Conservation (phyloP, 176 grass and related monocot genomes). For the Avena sativa region DNA sequence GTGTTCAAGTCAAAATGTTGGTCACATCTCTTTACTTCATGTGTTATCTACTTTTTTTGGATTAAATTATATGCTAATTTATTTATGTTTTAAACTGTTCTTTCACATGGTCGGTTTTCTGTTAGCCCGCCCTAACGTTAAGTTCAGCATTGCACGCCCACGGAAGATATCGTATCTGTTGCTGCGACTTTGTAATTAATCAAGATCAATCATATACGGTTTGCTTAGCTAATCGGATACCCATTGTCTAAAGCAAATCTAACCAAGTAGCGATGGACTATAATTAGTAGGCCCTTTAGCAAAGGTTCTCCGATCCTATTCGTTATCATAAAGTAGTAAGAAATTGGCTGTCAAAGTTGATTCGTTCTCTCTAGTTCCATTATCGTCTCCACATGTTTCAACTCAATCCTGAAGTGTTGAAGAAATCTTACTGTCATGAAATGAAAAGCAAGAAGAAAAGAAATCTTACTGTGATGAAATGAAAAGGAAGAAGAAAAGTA, state of each 20-base stretch:
- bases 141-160: not conserved
- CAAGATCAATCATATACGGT: not conserved
- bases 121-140: no score
- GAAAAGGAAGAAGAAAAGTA: not conserved
- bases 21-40: no score
- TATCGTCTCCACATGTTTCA: not conserved
- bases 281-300: not conserved
- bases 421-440: not conserved
- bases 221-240: not conserved
- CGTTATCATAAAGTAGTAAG: not conserved
- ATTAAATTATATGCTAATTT: no score
- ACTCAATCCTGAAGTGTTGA: not conserved
- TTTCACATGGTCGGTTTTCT: no score
- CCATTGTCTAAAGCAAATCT: not conserved
- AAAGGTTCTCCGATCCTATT: not conserved
- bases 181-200: no score
- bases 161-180: slow-evolving; percentile 1
- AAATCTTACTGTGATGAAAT: not conserved
- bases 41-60: no score
- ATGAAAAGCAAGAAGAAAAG: no score
- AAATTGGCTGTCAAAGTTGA: not conserved
- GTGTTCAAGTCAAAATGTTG: no score
- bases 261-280: not conserved
- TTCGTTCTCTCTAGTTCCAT: not conserved
- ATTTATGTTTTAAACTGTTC: no score